Evolutionary conservation across 1,284 basidiomycete species (phyloP), one percentile per base, ranked within the genome.

Genomic region (Sphaerobolus stellatus): DNA sequence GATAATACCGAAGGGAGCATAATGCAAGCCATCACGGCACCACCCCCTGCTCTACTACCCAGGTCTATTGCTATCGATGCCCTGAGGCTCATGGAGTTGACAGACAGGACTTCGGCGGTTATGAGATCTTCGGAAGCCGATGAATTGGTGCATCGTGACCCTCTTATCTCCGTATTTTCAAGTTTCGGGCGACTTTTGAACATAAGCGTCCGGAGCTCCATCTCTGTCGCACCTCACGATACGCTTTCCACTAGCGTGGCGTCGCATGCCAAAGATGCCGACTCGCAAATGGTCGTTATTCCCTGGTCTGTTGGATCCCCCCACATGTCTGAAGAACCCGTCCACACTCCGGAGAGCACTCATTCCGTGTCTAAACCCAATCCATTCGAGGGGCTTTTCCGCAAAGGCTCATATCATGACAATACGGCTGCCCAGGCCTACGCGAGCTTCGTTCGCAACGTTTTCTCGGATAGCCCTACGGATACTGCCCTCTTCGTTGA

Each of bases 401-500:
- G 65, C 56, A 47, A 40, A 22, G n/a, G 16, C 5, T 36, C 52
- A 11, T 22, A 46, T 31, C 50, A 62, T 62, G 58, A 58, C 56
- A 75, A 77, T 54, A 77, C 76, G 2, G 72, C 73, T 46, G 77
- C 81, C 1, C 73, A 80, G 11, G 75, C 85, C 11, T 88, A 91
- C 66, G 85, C 88, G 1, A 84, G 90, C 57, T 90, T 92, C 62
- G 82, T 96, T 50, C 82, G 94, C 30, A 81, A 81, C 43, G 83
- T 94, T 14, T 95, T 95, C 66, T 72, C 83, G 31, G 81, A 81
- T 33, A 78, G 78, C 22, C 69, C 80, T 25, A 72, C 72, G 4
- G 88, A 93, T 62, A 83, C 94, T 20, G 93, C 88, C 2, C 71
- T 97, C 28, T 92, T 93, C 68, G 80, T 95, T 52, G 92, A 95